Evolutionary conservation across 2,329 filamentous ascomycete genomes (phyloP).

Genomic region (Pseudomassariella vexata): DNA sequence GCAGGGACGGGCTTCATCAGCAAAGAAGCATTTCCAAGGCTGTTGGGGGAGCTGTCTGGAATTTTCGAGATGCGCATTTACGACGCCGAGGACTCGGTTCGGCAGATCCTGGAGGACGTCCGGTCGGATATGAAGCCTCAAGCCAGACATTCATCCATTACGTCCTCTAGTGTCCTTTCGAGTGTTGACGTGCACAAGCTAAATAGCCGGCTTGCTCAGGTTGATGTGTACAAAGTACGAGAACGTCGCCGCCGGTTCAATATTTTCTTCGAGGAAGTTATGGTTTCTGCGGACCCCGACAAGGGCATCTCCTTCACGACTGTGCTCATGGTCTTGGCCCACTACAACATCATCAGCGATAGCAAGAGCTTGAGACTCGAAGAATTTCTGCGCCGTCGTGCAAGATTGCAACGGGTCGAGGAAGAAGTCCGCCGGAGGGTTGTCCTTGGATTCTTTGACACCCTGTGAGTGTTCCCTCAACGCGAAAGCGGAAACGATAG

Average conservation of each 20-base stretch:
- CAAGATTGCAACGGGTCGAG: conserved; percentile 86
- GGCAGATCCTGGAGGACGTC: conserved; percentile 81
- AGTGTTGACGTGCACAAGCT: conserved; percentile 71
- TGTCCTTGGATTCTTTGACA: conserved; percentile 94
- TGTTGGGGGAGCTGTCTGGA: conserved; percentile 87
- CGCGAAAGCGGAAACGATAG: no score
- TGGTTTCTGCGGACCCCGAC: conserved; percentile 87
- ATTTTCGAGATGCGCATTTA: conserved; percentile 98
- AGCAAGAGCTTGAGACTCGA: conserved; percentile 93
- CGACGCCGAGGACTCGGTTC: conserved; percentile 80
- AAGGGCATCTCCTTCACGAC: conserved; percentile 87
- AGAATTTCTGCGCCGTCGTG: conserved; percentile 86
- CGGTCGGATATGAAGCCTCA: conserved; percentile 50
- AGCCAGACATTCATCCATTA: conserved; percentile 48
- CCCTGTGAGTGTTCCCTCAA: conserved; percentile 49
- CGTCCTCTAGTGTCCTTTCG: conserved; percentile 43
- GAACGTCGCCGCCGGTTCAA: conserved; percentile 76
- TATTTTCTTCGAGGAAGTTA: conserved; percentile 93
- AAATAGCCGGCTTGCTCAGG: conserved; percentile 63
- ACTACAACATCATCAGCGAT: conserved; percentile 98
- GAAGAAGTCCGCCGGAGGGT: conserved; percentile 87
- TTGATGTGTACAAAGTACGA: conserved; percentile 72
- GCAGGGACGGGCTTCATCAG: conserved; percentile 86
- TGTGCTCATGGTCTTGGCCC: conserved; percentile 89
- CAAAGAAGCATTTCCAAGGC: conserved; percentile 80